Percentiles rank a stretch among this genome's conserved stretches.
phyloP scores from a whole-genome alignment of 768 basidiomycete genomes.

The Crassisporium funariophilum region DNA sequence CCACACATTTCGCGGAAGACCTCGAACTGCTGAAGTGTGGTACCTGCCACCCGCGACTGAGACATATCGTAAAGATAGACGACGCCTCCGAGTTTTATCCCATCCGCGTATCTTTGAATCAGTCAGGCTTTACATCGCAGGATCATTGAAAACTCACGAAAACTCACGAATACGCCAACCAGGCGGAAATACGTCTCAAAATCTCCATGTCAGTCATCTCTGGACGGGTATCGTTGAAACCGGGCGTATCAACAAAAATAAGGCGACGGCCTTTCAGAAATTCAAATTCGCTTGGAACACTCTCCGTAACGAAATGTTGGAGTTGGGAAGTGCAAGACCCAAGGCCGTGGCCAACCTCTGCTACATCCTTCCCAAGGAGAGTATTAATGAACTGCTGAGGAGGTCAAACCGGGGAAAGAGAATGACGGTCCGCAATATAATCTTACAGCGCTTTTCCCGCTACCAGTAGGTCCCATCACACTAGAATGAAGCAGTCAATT shows the following conservation, averaged over 20 bases:
- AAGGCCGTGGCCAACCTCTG: conserved; percentile 20
- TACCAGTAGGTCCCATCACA: conserved; percentile 28
- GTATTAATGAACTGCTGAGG: conserved; percentile 23
- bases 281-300: conserved; percentile 1
- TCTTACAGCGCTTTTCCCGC: conserved; percentile 30
- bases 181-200: conserved; percentile 23
- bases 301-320: conserved; percentile 4
- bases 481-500: conserved; percentile 7
- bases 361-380: conserved; percentile 6
- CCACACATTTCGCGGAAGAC: conserved; percentile 55
- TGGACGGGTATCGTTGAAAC: conserved; percentile 30
- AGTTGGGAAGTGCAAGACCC: conserved; percentile 21
- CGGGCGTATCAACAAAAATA: conserved; percentile 27
- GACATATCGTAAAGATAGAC: conserved; percentile 49
- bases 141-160: neutral
- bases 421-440: neutral
- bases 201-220: conserved; percentile 21
- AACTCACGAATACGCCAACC: conserved; percentile 24
- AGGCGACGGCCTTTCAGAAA: conserved; percentile 8
- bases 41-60: conserved; percentile 41
- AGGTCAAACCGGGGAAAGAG: neutral
- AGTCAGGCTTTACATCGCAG: neutral
- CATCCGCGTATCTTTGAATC: conserved; percentile 22
- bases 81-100: conserved; percentile 37
- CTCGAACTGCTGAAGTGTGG: conserved; percentile 43